phyloP scores from a whole-genome alignment of 2,329 filamentous ascomycete genomes.

The Diaporthe vaccinii region DNA sequence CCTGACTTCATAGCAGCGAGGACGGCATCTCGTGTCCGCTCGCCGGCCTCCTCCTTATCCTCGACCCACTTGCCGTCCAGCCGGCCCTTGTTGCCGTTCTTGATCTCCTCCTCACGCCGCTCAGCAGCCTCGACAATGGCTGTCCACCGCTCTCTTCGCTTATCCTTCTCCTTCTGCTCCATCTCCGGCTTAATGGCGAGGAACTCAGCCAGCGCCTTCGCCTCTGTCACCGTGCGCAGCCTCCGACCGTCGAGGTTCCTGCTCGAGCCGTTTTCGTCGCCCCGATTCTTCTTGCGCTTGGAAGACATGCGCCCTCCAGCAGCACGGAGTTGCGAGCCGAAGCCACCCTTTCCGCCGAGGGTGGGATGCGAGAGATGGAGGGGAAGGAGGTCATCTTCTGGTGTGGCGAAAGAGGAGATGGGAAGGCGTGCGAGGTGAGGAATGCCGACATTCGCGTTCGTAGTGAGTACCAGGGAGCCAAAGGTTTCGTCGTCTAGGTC shows the following conservation, averaged over 20 bases:
- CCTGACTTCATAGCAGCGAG: constrained; percentile 77
- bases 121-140: constrained; percentile 89
- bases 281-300: constrained; percentile 85
- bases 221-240: constrained; percentile 92
- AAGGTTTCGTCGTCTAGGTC: constrained; percentile 56
- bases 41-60: constrained; percentile 89
- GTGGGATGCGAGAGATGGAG: constrained; percentile 84
- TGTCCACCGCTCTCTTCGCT: constrained; percentile 86
- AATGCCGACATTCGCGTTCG: constrained; percentile 81
- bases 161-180: constrained; percentile 94
- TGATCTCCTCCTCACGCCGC: constrained; percentile 84
- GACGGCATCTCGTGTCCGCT: constrained; percentile 84
- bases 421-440: constrained; percentile 64
- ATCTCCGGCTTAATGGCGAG: constrained; percentile 96
- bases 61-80: constrained; percentile 96
- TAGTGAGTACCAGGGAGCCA: constrained; percentile 81
- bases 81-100: constrained; percentile 77
- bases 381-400: constrained; percentile 79
- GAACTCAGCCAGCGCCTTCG: constrained; percentile 95
- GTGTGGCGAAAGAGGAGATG: constrained; percentile 70
- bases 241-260: constrained; percentile 93
- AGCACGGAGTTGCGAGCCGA: constrained; percentile 95
- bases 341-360: constrained; percentile 96
- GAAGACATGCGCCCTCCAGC: constrained; percentile 98
- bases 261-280: constrained; percentile 89